These are phyloP conservation scores for Xylaria sp. DNA, from an alignment of 2,329 filamentous ascomycete species.

Conservation along the genomic window DNA sequence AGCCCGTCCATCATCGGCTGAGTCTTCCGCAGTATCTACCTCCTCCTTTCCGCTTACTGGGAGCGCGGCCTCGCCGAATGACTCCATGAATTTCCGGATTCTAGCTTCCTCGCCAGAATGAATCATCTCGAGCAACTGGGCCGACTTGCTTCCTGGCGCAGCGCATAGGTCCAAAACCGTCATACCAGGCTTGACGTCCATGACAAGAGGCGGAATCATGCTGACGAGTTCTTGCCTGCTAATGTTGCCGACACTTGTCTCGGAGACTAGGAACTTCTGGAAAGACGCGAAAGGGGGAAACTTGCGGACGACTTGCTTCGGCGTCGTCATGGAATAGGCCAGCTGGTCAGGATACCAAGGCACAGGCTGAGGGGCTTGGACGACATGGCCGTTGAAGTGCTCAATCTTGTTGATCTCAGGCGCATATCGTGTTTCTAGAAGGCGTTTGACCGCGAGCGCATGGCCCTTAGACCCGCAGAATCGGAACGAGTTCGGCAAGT, in stretches of 20 bases:
- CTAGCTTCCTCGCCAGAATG: constrained; percentile 92
- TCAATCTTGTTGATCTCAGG: constrained; percentile 88
- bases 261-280: constrained; percentile 96
- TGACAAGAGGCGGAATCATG: constrained; percentile 96
- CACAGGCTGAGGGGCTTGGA: constrained; percentile 84
- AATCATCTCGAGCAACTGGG: constrained; percentile 93
- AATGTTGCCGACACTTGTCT: constrained; percentile 97
- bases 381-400: constrained; percentile 81
- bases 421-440: constrained; percentile 88
- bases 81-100: constrained; percentile 76
- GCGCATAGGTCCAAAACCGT: constrained; percentile 95
- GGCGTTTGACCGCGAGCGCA: constrained; percentile 89
- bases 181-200: constrained; percentile 92
- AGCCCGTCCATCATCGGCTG: constrained; percentile 82
- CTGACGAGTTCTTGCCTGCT: constrained; percentile 97
- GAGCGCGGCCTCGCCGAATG: constrained; percentile 57
- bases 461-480: constrained; percentile 97
- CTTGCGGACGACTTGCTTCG: constrained; percentile 93
- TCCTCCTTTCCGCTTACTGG: constrained; percentile 62
- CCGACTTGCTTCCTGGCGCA: constrained; percentile 95
- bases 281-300: constrained; percentile 95
- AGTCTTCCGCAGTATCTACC: constrained; percentile 64
- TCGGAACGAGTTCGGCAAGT: constrained; percentile 96
- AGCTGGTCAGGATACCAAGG: constrained; percentile 95
- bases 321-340: constrained; percentile 97